Evolutionary conservation across 163 green algal species (phyloP), one percentile per base, ranked within the genome.

Genomic region (Coccomyxa subellipsoidea): DNA sequence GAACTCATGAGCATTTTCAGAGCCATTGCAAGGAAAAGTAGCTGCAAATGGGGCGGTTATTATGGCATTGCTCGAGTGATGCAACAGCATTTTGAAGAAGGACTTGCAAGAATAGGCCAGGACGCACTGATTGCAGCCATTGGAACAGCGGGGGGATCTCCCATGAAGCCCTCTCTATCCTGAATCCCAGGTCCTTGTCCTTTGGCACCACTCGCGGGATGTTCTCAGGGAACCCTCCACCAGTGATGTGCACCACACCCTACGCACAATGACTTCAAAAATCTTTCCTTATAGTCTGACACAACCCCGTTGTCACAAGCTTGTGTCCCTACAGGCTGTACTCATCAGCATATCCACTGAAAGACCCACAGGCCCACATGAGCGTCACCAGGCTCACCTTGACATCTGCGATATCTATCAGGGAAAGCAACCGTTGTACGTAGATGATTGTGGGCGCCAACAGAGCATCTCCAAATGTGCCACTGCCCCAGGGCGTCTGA

Each of bases 161-260:
- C 93, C 95, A 99, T 3, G 91, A 87, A 35, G 35, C 80, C 31
- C 76, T 87, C 69, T 92, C 77, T 29, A 98, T 84, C 31, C 85
- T 54, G n/a, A 92, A 93, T 4, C 90, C 94, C 80, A 98, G 81
- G n/a, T 94, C 94, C 80, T 97, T 92, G 27, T 93, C 94, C 79
- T 97, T 92, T 76, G 96, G 96, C 82, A 99, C 89, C 31, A 98
- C 92, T 15, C 96, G 91, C 0, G 96, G 96, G 36, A 99, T 95
- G 92, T 99, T 99, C 82, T 99, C 96, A 8, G 93, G 91, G 87
- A 99, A 98, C 83, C 96, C 96, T 38, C 96, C 96, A 36, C 96
- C 96, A 18, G 96, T 99, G 87, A 99, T 98, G 90, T 99, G 96
- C 34, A 98, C 94, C 38, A 97, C 84, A 37, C 93, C 96, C 81